Percentiles rank a stretch among this genome's conserved stretches.
Evolutionary conservation across 2,329 filamentous ascomycete genomes (phyloP).

Genomic region (Hirsutella rhossiliensis): DNA sequence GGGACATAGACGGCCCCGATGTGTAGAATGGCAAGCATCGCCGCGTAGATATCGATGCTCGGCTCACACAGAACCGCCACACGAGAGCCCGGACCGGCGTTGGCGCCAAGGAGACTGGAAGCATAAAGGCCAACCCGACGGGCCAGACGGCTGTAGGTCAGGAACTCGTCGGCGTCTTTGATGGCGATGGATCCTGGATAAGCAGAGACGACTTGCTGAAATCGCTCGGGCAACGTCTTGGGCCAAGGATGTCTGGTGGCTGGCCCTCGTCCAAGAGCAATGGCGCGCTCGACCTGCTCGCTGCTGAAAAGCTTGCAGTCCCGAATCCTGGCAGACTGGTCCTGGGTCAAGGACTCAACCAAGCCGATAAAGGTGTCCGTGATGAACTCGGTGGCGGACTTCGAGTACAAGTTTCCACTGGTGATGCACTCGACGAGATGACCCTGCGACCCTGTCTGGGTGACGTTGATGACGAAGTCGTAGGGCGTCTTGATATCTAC

Average conservation of each 20-base stretch:
- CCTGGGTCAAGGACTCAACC: constrained; percentile 1
- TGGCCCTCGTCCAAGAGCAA: not conserved
- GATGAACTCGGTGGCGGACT: constrained; percentile 2
- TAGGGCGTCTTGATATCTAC: constrained; percentile 10
- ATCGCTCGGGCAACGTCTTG: not conserved
- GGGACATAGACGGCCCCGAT: constrained; percentile 26
- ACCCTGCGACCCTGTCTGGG: constrained; percentile 4
- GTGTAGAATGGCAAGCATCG: constrained; percentile 26
- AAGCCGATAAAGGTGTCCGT: constrained; percentile 4
- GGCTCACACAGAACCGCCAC: constrained; percentile 22
- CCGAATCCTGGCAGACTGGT: not conserved
- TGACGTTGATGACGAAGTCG: constrained; percentile 7
- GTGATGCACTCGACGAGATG: constrained; percentile 2
- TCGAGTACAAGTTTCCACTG: constrained; percentile 2
- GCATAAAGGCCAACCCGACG: not conserved
- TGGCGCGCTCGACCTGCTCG: not conserved
- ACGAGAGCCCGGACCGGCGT: constrained; percentile 11
- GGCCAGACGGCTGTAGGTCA: not conserved
- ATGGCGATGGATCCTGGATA: not conserved
- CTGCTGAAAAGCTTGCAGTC: not conserved
- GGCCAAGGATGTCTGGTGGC: not conserved
- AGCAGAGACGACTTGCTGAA: not conserved
- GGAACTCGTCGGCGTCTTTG: not conserved
- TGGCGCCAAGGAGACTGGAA: not conserved
- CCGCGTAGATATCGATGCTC: constrained; percentile 17